phyloP scores from a whole-genome alignment of 2,329 filamentous ascomycete genomes.

The Amylocarpus encephaloides region DNA sequence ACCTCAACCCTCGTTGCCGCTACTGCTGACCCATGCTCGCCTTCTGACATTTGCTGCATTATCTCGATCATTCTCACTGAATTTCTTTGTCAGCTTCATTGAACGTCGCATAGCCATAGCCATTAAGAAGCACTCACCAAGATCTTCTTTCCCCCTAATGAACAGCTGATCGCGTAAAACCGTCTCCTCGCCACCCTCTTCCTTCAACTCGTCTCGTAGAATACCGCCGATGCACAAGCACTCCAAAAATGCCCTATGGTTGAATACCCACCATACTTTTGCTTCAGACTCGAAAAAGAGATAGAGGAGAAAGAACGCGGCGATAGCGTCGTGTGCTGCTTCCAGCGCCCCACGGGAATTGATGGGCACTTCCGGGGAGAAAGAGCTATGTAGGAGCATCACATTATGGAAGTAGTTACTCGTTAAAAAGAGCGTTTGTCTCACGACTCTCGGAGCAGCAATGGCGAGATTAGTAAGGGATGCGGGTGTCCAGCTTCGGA shows the following conservation, averaged over 20 bases:
- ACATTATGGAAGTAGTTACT: conserved; percentile 79
- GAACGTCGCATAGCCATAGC: neutral
- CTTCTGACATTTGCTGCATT: conserved; percentile 51
- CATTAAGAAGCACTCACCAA: conserved; percentile 43
- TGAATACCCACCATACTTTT: conserved; percentile 79
- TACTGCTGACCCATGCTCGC: conserved; percentile 50
- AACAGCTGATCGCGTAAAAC: conserved; percentile 49
- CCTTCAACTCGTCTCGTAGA: conserved; percentile 44
- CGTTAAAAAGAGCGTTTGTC: conserved; percentile 72
- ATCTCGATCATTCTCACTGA: conserved; percentile 58
- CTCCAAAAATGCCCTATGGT: conserved; percentile 74
- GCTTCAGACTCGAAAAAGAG: conserved; percentile 63
- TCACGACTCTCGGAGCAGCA: conserved; percentile 58
- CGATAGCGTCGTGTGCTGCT: conserved; percentile 68
- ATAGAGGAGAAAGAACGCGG: conserved; percentile 68
- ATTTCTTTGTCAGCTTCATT: neutral
- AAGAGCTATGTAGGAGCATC: conserved; percentile 70
- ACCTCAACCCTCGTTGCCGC: conserved; percentile 54
- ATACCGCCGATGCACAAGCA: conserved; percentile 61
- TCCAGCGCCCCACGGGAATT: conserved; percentile 67
- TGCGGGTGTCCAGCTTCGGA: conserved; percentile 61
- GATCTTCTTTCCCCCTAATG: conserved; percentile 53
- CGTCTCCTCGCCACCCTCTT: conserved; percentile 41
- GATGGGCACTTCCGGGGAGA: conserved; percentile 53
- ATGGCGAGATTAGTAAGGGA: conserved; percentile 49